Conservation (phyloP, 2,329 filamentous ascomycete genomes). For the Botryotinia calthae region DNA sequence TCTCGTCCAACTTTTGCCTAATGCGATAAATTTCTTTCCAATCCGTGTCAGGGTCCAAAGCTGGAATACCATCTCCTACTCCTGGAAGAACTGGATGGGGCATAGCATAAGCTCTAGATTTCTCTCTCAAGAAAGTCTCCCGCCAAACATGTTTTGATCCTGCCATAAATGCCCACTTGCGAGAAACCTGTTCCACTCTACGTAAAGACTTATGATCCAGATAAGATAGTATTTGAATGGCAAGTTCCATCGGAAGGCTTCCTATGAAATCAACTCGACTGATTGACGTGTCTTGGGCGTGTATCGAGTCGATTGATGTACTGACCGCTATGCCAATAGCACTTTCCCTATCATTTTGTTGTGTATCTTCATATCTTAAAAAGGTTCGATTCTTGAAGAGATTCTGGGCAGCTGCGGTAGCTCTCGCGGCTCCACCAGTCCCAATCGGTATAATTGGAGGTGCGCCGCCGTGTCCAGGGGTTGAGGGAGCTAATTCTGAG, state of each 20-base stretch:
- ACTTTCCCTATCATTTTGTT: constrained; percentile 56
- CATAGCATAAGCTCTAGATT: constrained; percentile 59
- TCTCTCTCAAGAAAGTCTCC: constrained; percentile 61
- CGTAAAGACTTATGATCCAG: constrained; percentile 54
- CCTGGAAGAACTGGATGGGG: constrained; percentile 52
- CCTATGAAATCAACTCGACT: constrained; percentile 58
- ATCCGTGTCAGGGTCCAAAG: constrained; percentile 60
- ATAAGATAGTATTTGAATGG: constrained; percentile 56
- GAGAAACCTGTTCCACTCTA: constrained; percentile 51
- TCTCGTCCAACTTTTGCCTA: constrained; percentile 69
- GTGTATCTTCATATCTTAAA: constrained; percentile 40
- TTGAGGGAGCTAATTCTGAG: constrained; percentile 29
- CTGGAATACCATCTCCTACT: constrained; percentile 56
- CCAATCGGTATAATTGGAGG: constrained; percentile 61
- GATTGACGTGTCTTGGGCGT: constrained; percentile 46
- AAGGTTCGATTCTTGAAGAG: constrained; percentile 42
- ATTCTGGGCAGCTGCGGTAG: constrained; percentile 58
- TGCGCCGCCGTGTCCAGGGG: constrained; percentile 45
- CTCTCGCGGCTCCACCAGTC: constrained; percentile 58
- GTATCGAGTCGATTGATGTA: constrained; percentile 21
- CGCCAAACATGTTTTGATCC: constrained; percentile 61
- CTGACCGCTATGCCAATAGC: constrained; percentile 60
- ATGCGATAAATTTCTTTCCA: constrained; percentile 86
- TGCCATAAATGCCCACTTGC: constrained; percentile 48
- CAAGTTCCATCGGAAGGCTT: constrained; percentile 55